Percentiles rank a stretch among this genome's conserved stretches.
These are phyloP conservation scores for Candida glucosophila DNA, from an alignment of 1,139 yeast genomes.

Conservation along the genomic window DNA sequence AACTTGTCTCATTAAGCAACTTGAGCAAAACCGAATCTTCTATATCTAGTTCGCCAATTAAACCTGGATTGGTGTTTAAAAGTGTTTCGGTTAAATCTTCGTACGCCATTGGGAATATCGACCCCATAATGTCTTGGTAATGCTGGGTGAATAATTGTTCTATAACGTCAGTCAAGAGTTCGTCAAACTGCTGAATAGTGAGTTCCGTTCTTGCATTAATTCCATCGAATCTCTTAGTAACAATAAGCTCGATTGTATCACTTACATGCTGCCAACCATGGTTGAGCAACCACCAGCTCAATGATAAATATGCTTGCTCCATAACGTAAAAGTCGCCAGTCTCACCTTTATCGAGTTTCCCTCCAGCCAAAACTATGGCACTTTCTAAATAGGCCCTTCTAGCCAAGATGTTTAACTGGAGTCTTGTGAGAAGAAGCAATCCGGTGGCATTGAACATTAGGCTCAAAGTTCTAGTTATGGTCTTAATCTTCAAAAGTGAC, in stretches of 20 bases:
- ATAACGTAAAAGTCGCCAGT: constrained; percentile 38
- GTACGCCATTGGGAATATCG: constrained; percentile 31
- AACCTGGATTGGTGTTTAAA: constrained; percentile 36
- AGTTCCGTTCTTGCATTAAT: constrained; percentile 70
- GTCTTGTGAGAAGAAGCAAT: constrained; percentile 65
- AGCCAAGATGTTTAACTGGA: constrained; percentile 83
- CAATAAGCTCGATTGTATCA: constrained; percentile 46
- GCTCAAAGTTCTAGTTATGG: constrained; percentile 68
- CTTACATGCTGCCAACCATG: constrained; percentile 68
- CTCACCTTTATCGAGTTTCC: constrained; percentile 13
- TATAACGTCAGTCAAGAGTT: constrained; percentile 12
- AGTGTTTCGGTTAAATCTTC: constrained; percentile 37
- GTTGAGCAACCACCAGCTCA: constrained; percentile 92
- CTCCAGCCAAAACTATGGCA: constrained; percentile 59
- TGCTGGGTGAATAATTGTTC: constrained; percentile 12
- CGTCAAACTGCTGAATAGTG: constrained; percentile 48
- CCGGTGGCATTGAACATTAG: constrained; percentile 63
- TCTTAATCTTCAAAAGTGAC: constrained; percentile 70
- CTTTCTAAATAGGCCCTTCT: constrained; percentile 77
- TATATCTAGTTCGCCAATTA: constrained; percentile 28
- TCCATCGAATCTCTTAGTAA: constrained; percentile 50
- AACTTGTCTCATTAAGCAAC: constrained; percentile 36
- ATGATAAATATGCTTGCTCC: constrained; percentile 78
- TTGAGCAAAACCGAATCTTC: constrained; percentile 36
- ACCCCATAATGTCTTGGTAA: constrained; percentile 16